Base-by-base conservation (phyloP, 352 stramenopile species). In the Phytophthora rubi region DNA sequence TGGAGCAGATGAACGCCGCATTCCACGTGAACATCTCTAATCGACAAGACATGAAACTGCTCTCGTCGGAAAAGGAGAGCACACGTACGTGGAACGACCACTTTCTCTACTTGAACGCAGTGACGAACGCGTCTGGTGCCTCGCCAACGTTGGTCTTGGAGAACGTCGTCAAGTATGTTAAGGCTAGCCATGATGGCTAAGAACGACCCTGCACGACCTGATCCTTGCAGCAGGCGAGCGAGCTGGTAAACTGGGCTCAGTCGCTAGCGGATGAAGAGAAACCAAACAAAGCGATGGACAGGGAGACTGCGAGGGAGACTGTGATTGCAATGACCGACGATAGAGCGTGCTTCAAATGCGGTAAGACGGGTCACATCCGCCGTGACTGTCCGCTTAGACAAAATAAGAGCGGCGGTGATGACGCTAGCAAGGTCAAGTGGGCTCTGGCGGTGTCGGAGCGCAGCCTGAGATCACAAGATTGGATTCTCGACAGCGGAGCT, bases 101-200 rank as follows among this genome's bases (percentile, higher is more conserved):
- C 23, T 26, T 26, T 26, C 23, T 26, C 23, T 62, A 54, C 16
- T 16, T 63, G 12, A 63, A 63, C 15, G 57, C 57, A 10, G 2
- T 63, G 8, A 63, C 56, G 45, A 13, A 4, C 16, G 57, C 28
- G 3, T 13, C 44, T 15, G 28, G 28, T 15, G 15, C 49, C 0
- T 63, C 45, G 18, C 18, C 47, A 2, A 56, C 37, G 23, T 4
- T 61, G 21, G 16, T 58, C 2, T 16, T 70, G 42, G 47, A 64
- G 26, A 64, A 70, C 6, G 44, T 70, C 2, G 62, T 70, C 9
- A 53, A 64, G 58, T 64, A 58, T 21, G 62, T 35, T 64, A 8
- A 53, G 15, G 10, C 21, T 54, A 7, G 53, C 44, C 15, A 33
- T 70, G 51, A 70, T 70, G 53, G 53, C 42, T 16, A 70, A 58